Percentiles rank a stretch among this genome's conserved stretches.
Conservation (phyloP, 1,284 basidiomycete genomes). For the Ceratobasidium sp. region DNA sequence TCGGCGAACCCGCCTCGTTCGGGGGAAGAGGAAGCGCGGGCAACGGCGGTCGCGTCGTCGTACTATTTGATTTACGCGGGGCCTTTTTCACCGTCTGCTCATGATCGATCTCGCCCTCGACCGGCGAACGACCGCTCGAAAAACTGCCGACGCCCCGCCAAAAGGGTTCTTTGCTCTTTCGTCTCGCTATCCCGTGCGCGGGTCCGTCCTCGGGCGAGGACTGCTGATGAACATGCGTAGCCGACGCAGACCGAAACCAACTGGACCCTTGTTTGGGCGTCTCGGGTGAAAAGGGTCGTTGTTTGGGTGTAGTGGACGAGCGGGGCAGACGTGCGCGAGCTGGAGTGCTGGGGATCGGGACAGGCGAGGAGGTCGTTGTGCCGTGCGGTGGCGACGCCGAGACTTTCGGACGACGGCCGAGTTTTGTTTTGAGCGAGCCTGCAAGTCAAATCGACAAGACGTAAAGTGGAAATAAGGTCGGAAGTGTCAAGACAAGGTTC, state of each 20-base stretch:
- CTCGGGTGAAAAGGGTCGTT: slow-evolving; percentile 3
- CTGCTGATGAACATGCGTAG: neutral
- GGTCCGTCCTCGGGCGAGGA: slow-evolving; percentile 21
- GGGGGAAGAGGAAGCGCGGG: neutral
- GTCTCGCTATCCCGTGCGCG: neutral
- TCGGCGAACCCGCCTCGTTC: slow-evolving; percentile 11
- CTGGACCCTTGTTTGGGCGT: neutral
- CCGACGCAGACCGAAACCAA: slow-evolving; percentile 34
- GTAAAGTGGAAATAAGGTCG: neutral
- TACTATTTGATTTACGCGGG: neutral
- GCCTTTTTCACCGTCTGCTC: slow-evolving; percentile 36
- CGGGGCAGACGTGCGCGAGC: slow-evolving; percentile 3
- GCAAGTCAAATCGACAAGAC: neutral
- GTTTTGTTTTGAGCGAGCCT: slow-evolving; percentile 32
- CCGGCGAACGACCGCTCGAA: slow-evolving; percentile 20
- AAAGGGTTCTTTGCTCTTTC: slow-evolving; percentile 33
- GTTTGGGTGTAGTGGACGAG: slow-evolving; percentile 25
- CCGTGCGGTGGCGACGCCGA: neutral
- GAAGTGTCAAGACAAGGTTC: slow-evolving; percentile 11
- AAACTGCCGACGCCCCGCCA: slow-evolving; percentile 29
- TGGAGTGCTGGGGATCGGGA: slow-evolving; percentile 11
- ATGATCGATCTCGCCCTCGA: slow-evolving; percentile 30
- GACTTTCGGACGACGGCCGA: slow-evolving; percentile 13
- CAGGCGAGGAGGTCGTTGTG: neutral
- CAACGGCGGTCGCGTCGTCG: neutral